Conservation (phyloP, 108 stramenopile species). For the Pseudonitzschia pungens region DNA sequence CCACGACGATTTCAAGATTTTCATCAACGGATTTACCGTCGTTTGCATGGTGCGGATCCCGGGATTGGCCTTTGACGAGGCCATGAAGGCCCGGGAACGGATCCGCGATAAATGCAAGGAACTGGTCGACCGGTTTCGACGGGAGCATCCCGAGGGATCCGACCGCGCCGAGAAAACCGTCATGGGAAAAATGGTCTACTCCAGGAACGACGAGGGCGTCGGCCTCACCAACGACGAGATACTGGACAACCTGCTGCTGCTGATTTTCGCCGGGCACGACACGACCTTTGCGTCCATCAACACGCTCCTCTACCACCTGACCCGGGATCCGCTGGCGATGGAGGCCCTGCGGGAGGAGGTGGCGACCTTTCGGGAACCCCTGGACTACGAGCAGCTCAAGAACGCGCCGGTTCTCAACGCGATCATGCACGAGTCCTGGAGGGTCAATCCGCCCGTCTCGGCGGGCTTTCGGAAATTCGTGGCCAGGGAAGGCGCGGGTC, state of each 20-base stretch:
- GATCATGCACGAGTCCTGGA: slow-evolving; percentile 12
- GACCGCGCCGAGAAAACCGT: not conserved
- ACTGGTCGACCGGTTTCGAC: not conserved
- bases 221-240: not conserved
- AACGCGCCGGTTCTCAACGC: slow-evolving; percentile 22
- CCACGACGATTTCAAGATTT: not conserved
- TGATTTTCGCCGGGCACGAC: slow-evolving; percentile 32
- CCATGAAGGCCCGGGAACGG: slow-evolving; percentile 7
- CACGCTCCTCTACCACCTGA: slow-evolving; percentile 14
- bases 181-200: not conserved
- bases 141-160: not conserved
- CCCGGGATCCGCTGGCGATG: not conserved
- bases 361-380: not conserved
- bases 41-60: not conserved
- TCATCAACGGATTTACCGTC: not conserved
- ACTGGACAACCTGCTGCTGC: not conserved
- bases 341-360: slow-evolving; percentile 20
- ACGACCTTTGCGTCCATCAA: slow-evolving; percentile 20
- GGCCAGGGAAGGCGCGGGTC: no score
- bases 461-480: slow-evolving; percentile 12
- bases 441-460: slow-evolving; percentile 19
- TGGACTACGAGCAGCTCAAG: slow-evolving; percentile 29
- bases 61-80: not conserved
- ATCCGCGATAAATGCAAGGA: not conserved
- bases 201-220: not conserved